Evolutionary conservation across 2,329 filamentous ascomycete species (phyloP).

Genomic region (Aspergillus felis): DNA sequence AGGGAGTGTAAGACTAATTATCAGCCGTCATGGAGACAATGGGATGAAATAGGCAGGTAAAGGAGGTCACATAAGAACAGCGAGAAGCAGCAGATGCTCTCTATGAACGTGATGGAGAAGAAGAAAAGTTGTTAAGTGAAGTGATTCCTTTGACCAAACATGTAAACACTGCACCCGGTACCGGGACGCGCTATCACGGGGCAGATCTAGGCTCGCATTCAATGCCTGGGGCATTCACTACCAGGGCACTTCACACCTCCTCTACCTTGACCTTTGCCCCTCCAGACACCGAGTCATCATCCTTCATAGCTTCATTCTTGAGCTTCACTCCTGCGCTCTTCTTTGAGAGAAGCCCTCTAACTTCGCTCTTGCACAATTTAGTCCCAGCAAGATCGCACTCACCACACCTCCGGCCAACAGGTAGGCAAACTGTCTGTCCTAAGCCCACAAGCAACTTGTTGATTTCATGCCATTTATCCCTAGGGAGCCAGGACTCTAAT

Average conservation of each 20-base stretch:
- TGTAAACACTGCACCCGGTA: neutral
- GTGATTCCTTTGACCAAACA: neutral
- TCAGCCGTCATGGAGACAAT: neutral
- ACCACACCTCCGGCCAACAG: conserved; percentile 74
- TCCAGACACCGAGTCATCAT: conserved; percentile 1
- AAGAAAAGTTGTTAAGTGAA: neutral
- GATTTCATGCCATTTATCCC: conserved; percentile 85
- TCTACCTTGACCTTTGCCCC: conserved; percentile 24
- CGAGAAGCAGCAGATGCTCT: neutral
- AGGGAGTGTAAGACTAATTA: neutral
- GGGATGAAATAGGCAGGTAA: neutral
- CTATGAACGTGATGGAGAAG: neutral
- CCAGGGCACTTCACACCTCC: conserved; percentile 9
- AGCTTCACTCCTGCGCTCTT: conserved; percentile 44
- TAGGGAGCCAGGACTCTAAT: conserved; percentile 78
- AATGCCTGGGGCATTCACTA: conserved; percentile 10
- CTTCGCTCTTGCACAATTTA: conserved; percentile 72
- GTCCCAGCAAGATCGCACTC: conserved; percentile 75
- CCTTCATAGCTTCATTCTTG: conserved; percentile 2
- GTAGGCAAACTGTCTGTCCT: conserved; percentile 81
- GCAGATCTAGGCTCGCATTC: neutral
- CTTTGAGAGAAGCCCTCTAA: conserved; percentile 59
- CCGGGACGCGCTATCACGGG: neutral
- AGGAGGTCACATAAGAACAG: neutral
- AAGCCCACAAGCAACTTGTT: conserved; percentile 85